Conservation (phyloP, 805 yeast genomes). For the Ogataea methylovora region DNA sequence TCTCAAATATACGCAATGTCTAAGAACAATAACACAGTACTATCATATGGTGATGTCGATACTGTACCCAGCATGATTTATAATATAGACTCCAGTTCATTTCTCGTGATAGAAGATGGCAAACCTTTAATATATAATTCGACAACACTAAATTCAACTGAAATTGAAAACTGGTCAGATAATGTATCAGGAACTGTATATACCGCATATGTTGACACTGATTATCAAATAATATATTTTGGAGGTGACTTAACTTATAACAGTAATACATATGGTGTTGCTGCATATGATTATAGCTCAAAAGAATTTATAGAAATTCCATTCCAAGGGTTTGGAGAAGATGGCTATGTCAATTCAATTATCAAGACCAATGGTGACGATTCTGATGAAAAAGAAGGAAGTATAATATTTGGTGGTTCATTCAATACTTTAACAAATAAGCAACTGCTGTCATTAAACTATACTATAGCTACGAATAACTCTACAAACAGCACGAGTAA, state of each 20-base stretch:
- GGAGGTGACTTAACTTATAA: slow-evolving; percentile 69
- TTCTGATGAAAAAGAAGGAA: slow-evolving; percentile 29
- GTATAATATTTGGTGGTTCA: slow-evolving; percentile 73
- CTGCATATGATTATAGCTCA: slow-evolving; percentile 49
- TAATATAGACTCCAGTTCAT: slow-evolving; percentile 7
- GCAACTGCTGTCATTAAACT: slow-evolving; percentile 31
- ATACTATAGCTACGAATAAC: slow-evolving; percentile 17
- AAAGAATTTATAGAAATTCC: slow-evolving; percentile 40
- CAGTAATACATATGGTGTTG: slow-evolving; percentile 43
- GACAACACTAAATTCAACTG: neutral
- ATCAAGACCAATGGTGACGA: slow-evolving; percentile 35
- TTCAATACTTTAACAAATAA: slow-evolving; percentile 56
- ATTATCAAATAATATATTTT: slow-evolving; percentile 47
- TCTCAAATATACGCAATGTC: slow-evolving; percentile 14
- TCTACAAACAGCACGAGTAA: too few species aligned
- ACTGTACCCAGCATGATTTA: slow-evolving; percentile 2
- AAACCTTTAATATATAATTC: slow-evolving; percentile 15
- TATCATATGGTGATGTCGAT: slow-evolving; percentile 1
- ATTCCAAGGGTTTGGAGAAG: slow-evolving; percentile 69
- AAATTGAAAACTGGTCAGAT: slow-evolving; percentile 17
- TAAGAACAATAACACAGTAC: slow-evolving; percentile 7
- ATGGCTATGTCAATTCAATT: slow-evolving; percentile 57
- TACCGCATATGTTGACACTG: slow-evolving; percentile 40
- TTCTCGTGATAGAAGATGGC: slow-evolving; percentile 18
- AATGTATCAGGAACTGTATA: slow-evolving; percentile 31